phyloP scores from a whole-genome alignment of 2,329 filamentous ascomycete genomes.

The Xylariaceae sp. region DNA sequence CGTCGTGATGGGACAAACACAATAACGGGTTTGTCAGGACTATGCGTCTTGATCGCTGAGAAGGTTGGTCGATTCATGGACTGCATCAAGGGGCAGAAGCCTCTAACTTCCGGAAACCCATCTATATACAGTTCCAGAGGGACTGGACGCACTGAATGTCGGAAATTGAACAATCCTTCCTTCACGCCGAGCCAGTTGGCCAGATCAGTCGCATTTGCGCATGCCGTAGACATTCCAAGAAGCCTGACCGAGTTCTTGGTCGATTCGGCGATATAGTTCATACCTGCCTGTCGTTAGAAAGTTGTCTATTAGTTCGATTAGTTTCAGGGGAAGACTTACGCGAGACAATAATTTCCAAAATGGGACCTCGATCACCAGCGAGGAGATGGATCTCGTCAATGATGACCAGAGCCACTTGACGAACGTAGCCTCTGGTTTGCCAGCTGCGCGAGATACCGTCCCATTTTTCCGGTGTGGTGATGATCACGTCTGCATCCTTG shows the following conservation, averaged over 20 bases:
- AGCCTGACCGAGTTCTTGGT: slow-evolving; percentile 84
- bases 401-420: slow-evolving; percentile 90
- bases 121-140: slow-evolving; percentile 96
- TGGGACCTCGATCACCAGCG: slow-evolving; percentile 93
- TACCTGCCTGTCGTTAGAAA: slow-evolving; percentile 46
- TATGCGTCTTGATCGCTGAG: slow-evolving; percentile 92
- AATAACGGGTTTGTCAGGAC: slow-evolving; percentile 93
- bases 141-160: slow-evolving; percentile 92
- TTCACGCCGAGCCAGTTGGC: slow-evolving; percentile 97
- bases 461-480: slow-evolving; percentile 99
- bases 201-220: slow-evolving; percentile 89
- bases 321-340: slow-evolving; percentile 36
- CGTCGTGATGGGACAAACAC: slow-evolving; percentile 95
- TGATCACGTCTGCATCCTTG: slow-evolving; percentile 91
- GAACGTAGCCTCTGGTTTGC: slow-evolving; percentile 95
- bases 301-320: neutral
- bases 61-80: slow-evolving; percentile 98
- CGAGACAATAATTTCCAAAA: slow-evolving; percentile 92
- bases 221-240: slow-evolving; percentile 98
- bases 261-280: slow-evolving; percentile 98
- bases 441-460: slow-evolving; percentile 98
- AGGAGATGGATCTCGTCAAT: slow-evolving; percentile 98
- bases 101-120: slow-evolving; percentile 89
- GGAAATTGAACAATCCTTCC: slow-evolving; percentile 92
- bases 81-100: slow-evolving; percentile 97